Percentiles rank a stretch among this genome's conserved stretches.
These are phyloP conservation scores for Pseudofabraea citricarpa DNA, from an alignment of 2,329 filamentous ascomycete species.

Conservation along the genomic window DNA sequence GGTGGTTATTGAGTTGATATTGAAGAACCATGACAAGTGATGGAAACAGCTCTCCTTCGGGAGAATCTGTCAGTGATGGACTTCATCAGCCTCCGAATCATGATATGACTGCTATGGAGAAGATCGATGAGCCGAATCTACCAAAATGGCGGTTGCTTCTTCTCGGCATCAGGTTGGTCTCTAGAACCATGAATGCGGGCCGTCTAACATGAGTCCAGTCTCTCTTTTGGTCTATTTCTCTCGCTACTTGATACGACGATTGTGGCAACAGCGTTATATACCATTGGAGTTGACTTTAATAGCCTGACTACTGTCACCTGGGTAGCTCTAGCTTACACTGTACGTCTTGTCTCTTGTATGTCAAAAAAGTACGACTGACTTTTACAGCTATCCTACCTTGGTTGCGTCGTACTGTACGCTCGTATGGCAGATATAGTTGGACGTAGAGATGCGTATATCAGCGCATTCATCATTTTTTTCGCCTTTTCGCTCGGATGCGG, in stretches of 20 bases:
- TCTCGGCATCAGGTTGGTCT: slow-evolving; percentile 5
- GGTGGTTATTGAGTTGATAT: no score
- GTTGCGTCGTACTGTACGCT: slow-evolving; percentile 49
- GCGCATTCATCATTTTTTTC: slow-evolving; percentile 47
- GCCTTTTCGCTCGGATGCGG: slow-evolving; percentile 51
- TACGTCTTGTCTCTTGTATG: not conserved
- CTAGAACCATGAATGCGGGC: not conserved
- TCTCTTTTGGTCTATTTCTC: slow-evolving; percentile 49
- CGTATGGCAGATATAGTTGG: slow-evolving; percentile 51
- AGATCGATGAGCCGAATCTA: slow-evolving; percentile 1
- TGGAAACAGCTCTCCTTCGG: no score
- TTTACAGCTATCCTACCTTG: slow-evolving; percentile 35
- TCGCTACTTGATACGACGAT: slow-evolving; percentile 59
- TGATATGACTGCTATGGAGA: no score
- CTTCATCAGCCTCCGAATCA: no score
- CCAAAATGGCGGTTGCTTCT: slow-evolving; percentile 11
- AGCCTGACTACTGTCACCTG: slow-evolving; percentile 43
- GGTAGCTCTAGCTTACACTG: slow-evolving; percentile 50
- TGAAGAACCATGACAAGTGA: no score
- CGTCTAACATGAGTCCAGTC: slow-evolving; percentile 32
- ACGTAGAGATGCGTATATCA: slow-evolving; percentile 43
- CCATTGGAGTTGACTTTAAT: slow-evolving; percentile 47
- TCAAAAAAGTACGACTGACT: not conserved
- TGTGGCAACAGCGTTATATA: slow-evolving; percentile 52
- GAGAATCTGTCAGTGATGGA: no score